Conservation (phyloP, 352 stramenopile species). For the Phytopythium helicoides region DNA sequence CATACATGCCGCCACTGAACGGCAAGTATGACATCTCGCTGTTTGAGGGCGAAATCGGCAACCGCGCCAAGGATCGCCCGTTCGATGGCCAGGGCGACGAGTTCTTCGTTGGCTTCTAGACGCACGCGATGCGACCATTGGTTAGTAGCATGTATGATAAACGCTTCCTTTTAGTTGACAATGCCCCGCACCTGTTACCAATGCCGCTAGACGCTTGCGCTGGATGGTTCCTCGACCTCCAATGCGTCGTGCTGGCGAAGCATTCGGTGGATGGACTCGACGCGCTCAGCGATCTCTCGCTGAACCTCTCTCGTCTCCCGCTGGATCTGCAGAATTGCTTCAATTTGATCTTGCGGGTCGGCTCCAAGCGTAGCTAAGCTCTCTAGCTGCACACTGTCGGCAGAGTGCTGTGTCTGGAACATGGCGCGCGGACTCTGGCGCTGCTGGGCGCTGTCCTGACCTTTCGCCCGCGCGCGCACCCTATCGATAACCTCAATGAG, state of each 20-base stretch:
- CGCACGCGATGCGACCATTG: too few species aligned
- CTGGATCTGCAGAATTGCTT: slow-evolving; percentile 53
- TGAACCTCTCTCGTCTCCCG: slow-evolving; percentile 54
- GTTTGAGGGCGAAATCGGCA: slow-evolving; percentile 73
- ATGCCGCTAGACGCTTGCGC: slow-evolving; percentile 46
- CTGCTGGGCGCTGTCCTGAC: neutral
- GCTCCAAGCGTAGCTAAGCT: slow-evolving; percentile 14
- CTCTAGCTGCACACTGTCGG: slow-evolving; percentile 13
- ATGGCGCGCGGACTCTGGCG: neutral
- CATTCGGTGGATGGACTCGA: slow-evolving; percentile 35
- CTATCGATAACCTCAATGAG: slow-evolving; percentile 64
- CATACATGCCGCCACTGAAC: slow-evolving; percentile 62
- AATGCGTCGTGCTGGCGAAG: slow-evolving; percentile 36
- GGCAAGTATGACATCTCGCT: slow-evolving; percentile 71
- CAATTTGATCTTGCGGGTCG: slow-evolving; percentile 40
- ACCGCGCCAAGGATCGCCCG: slow-evolving; percentile 62
- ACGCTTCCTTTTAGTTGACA: too few species aligned
- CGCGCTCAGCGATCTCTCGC: slow-evolving; percentile 43
- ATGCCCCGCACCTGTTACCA: too few species aligned
- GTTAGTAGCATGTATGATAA: too few species aligned
- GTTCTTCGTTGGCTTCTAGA: slow-evolving; percentile 72
- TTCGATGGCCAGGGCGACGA: slow-evolving; percentile 68
- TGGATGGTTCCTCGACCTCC: slow-evolving; percentile 41
- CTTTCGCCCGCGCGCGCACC: slow-evolving; percentile 2
- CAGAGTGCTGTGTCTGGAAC: too few species aligned